Base-by-base conservation (phyloP, 106 monocot species). In the Agapanthus africanus region DNA sequence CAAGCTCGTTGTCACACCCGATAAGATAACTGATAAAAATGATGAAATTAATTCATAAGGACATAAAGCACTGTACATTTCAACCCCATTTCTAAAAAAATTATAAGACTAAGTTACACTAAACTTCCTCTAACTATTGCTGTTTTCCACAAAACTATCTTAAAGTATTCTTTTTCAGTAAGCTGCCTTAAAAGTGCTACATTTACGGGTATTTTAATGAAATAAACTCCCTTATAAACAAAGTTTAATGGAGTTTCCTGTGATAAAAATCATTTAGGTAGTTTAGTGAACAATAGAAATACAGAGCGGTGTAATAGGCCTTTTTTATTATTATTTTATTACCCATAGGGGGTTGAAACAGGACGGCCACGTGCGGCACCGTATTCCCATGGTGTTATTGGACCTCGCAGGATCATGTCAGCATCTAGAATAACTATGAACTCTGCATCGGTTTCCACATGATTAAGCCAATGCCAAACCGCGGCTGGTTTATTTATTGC, bases 381-480 rank as follows among this genome's bases (percentile, higher is more conserved):
- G 69, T 87, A 93, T 66, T 93, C 99, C 99, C 99, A 93, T 66
- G 99, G 99, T 34, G 99, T 99, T 41, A 99, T 99, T 19, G 99
- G 79, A 52, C 93, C 99, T 69, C 99, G 80, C 37, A 99, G 71
- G 64, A 99, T 93, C 99, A 99, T 99, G 79, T 99, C 99, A 36
- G 99, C 93, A 73, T 99, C 99, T 40, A 99, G 74, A 78, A 99
- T 99, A 42, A 99, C 87, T 63, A 99, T 80, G 76, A 76, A 99
- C 59, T 93, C 93, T 36, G 99, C 99, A 85, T 93, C 93, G 51
- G 76, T 87, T 28, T 81, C 59, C 25, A 85, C 90, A 77, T 99
- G 93, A 64, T 93, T 90, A 40, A 99, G 70, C 99, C 99, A 99
- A 73, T 99, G 99, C 61, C 85, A 80, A 85, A 99, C 99, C 63